Conservation (phyloP, 129 eudicot species). For the Artemisia annua region DNA sequence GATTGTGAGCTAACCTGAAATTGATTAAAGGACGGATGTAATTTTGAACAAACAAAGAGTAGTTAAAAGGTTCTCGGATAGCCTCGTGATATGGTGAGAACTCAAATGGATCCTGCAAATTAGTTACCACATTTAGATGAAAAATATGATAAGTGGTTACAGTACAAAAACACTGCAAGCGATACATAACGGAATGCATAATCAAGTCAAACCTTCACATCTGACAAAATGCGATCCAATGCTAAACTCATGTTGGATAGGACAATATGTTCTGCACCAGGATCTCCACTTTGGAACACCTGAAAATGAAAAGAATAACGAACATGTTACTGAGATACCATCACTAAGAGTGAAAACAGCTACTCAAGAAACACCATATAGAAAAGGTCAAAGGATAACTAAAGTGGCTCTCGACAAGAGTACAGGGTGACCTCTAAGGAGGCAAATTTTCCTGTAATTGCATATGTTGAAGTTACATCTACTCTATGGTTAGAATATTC, state of each 20-base stretch:
- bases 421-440: too few relatives aligned
- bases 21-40: conserved; percentile 80
- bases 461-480: too few relatives aligned
- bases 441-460: too few relatives aligned
- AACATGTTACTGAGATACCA: background rate
- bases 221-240: conserved; percentile 74
- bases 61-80: conserved; percentile 77
- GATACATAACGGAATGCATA: background rate
- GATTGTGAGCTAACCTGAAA: conserved; percentile 61
- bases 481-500: too few relatives aligned
- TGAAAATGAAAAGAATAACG: conserved; percentile 31
- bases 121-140: conserved; percentile 2
- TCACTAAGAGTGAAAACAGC: too few relatives aligned
- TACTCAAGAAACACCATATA: too few relatives aligned
- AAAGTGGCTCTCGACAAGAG: too few relatives aligned
- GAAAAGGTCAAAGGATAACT: too few relatives aligned
- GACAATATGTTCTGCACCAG: conserved; percentile 63
- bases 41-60: conserved; percentile 71
- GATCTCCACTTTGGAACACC: conserved; percentile 74
- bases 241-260: conserved; percentile 81
- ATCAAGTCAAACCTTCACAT: conserved; percentile 59
- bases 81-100: conserved; percentile 92
- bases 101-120: conserved; percentile 80
- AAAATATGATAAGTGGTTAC: background rate
- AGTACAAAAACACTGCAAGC: background rate